Percentiles rank a stretch among this genome's conserved stretches.
These are phyloP conservation scores for Erucastrum elatum DNA, from an alignment of 345 rosid species.

Conservation along the genomic window DNA sequence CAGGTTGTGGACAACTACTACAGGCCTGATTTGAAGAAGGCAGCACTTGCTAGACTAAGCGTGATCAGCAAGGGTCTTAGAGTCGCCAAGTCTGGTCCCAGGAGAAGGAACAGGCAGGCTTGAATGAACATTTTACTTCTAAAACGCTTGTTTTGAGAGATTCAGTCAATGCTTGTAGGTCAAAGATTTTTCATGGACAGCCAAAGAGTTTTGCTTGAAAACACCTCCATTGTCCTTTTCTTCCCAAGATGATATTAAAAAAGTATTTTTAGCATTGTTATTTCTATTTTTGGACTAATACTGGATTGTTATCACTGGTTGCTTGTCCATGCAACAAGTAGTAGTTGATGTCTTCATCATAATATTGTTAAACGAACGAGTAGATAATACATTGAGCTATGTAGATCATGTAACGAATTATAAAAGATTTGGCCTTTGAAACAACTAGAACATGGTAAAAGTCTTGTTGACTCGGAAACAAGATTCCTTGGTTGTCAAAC, in stretches of 20 bases:
- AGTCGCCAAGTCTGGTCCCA: slow-evolving; percentile 68
- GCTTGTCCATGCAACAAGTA: too few species aligned
- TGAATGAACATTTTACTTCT: slow-evolving; percentile 1
- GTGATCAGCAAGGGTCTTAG: slow-evolving; percentile 61
- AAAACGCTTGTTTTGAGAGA: neutral
- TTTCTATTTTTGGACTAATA: too few species aligned
- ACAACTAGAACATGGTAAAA: too few species aligned
- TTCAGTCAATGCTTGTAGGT: neutral
- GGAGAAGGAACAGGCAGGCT: slow-evolving; percentile 66
- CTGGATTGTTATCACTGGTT: too few species aligned
- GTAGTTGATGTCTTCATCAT: too few species aligned
- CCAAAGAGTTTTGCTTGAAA: neutral
- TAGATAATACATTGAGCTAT: too few species aligned
- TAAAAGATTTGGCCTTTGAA: too few species aligned
- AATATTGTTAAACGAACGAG: too few species aligned
- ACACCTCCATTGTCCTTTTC: neutral
- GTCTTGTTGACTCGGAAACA: too few species aligned
- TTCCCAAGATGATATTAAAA: neutral
- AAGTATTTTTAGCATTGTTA: neutral
- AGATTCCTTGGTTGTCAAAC: too few species aligned
- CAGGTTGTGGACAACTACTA: slow-evolving; percentile 72
- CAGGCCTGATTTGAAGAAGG: slow-evolving; percentile 71
- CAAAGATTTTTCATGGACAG: neutral
- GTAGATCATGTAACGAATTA: too few species aligned
- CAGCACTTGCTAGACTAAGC: slow-evolving; percentile 72